Base-by-base conservation (phyloP, 164 flowering plant species). In the Litsea cubeba region DNA sequence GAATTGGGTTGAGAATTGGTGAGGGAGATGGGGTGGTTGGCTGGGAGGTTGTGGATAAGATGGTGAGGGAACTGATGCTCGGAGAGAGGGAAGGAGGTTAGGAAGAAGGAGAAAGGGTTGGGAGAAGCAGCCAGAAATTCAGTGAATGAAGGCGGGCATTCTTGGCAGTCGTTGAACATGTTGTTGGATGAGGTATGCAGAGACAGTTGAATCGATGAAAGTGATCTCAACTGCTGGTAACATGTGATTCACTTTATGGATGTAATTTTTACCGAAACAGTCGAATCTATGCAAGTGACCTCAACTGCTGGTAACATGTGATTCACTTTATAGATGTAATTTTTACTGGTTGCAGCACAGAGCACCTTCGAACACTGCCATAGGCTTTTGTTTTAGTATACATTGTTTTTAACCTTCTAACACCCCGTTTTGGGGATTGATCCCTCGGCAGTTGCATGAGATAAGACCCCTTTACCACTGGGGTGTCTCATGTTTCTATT, bases 131-230 rank as follows among this genome's bases (percentile, higher is more conserved):
- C 88, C 0, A 78, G 25, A 26, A 72, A 49, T 50, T 87, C 90
- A 1, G 49, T 87, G 81, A 78, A 76, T 30, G 85, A 86, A 60
- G 87, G 83, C 50, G 93, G 95, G 3, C 85, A 89, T 25, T 89
- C 93, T 0, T 80, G 81, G 85, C 17, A 28, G 2, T 74, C 78
- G 1, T 72, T 87, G 70, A 72, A 77, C 62, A 8, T 12, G 74
- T 75, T 90, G 8, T 62, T 88, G 7, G 73, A 73, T 17, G 84
- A 79, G 50, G 12, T 70, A 54, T 3, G n/a, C 6, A 54, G 60
- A 14, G 17, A 54, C 18, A 54, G 60, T 15, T 54, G 60, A 54
- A 54, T 1, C 20, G 60, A 54, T 54, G 17, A 12, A 1, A 35
- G 46, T 35, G 46, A 35, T 10, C 46, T 35, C 46, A 5, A 35